Base-by-base conservation (phyloP, 805 yeast species). In the Pichia thaimueangensis region DNA sequence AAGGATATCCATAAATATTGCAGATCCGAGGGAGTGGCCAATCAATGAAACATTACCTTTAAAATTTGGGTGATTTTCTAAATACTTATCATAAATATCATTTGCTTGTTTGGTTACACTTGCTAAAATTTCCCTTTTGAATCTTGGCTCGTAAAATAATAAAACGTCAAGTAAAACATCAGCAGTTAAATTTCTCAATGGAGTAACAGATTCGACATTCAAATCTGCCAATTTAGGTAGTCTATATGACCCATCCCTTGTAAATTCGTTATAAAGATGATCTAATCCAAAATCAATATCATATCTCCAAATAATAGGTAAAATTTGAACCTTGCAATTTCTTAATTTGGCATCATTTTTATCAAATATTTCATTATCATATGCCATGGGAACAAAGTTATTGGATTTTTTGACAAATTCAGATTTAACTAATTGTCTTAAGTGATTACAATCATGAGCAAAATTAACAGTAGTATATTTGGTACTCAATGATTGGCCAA, bases 301-400 rank as follows among this genome's bases (percentile, higher is more conserved):
- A 54, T 86, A 85, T 49, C 98, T 71, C 98, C 98, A 91, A 5
- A 91, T 71, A 9, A 91, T 83, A 0, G 98, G 98, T 13, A 91
- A 67, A 0, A 87, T 87, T 62, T 91, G 97, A 23, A 86, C 72
- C 29, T 76, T 71, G 51, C 81, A 78, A 50, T 82, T 79, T 7
- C 48, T 49, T 7, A 45, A 37, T 21, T 42, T 39, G 13, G 25
- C 28, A 13, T 41, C 43, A n/a, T 43, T 47, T 60, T 45, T 27
- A 56, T 48, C 46, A 45, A 58, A 45, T 55, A 62, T 38, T 47
- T 41, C 30, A 17, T 60, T 60, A 3, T 61, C 54, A 41, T 68
- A 63, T 1, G 62, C 64, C n/a, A 70, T 31, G 11, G 65, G 51
- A 42, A 65, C 63, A 42, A 73, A 67, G 21, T 61, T 58, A 5